These are phyloP conservation scores for Gossypium ekmanianum DNA, from an alignment of 345 rosid genomes.

Conservation along the genomic window DNA sequence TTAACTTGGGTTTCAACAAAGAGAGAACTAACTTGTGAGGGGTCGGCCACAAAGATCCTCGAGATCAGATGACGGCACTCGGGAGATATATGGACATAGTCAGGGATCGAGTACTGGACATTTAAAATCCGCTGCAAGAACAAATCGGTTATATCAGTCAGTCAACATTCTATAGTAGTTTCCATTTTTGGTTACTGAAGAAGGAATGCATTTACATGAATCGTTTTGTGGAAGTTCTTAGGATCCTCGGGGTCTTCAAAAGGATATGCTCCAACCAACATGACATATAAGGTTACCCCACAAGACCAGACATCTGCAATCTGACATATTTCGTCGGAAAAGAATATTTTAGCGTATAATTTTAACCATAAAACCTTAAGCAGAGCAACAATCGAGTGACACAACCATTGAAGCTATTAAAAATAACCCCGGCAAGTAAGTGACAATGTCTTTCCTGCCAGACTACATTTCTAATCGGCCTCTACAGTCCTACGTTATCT, in stretches of 20 bases:
- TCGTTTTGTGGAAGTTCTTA: conserved; percentile 85
- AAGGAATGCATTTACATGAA: conserved; percentile 51
- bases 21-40: conserved; percentile 57
- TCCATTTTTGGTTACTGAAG: background rate
- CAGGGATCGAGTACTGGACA: conserved; percentile 95
- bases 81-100: conserved; percentile 83
- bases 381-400: background rate
- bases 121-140: conserved; percentile 78
- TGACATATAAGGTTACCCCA: conserved; percentile 92
- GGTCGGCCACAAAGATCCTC: conserved; percentile 91
- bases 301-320: conserved; percentile 99
- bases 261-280: conserved; percentile 98
- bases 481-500: background rate
- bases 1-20: conserved; percentile 8
- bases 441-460: background rate
- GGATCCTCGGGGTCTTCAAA: conserved; percentile 98
- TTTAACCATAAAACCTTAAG: background rate
- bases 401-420: background rate
- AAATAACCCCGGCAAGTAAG: background rate
- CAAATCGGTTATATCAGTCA: conserved; percentile 10
- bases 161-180: background rate
- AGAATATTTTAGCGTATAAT: background rate
- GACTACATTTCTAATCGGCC: background rate
- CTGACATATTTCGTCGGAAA: conserved; percentile 22
- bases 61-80: conserved; percentile 93